Conservation (phyloP, 1,284 basidiomycete genomes). For the Irpex rosettiformis region DNA sequence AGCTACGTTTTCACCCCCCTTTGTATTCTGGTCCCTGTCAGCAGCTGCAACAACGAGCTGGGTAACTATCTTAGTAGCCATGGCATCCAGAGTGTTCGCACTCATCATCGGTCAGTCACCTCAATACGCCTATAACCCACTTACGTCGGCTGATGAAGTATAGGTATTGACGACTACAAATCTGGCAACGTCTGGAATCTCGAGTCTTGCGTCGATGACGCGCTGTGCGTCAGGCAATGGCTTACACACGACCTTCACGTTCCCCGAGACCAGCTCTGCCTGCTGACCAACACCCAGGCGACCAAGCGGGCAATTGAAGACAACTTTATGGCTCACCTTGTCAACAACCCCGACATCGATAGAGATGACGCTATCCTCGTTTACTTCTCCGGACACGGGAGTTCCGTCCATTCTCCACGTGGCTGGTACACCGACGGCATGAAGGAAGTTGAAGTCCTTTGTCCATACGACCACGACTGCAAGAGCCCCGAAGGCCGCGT, state of each 20-base stretch:
- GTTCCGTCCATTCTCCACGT: conserved; percentile 46
- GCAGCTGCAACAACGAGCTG: background rate
- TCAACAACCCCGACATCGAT: conserved; percentile 55
- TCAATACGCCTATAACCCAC: background rate
- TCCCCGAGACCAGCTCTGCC: conserved; percentile 52
- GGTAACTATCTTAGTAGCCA: conserved; percentile 17
- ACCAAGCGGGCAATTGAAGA: conserved; percentile 58
- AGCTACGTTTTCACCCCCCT: background rate
- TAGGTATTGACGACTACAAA: conserved; percentile 54
- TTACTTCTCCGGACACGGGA: conserved; percentile 70
- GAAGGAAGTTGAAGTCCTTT: conserved; percentile 52
- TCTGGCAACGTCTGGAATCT: conserved; percentile 62
- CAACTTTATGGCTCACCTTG: conserved; percentile 52
- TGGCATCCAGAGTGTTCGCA: conserved; percentile 52
- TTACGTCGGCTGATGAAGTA: background rate
- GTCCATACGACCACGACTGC: conserved; percentile 60
- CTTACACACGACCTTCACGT: conserved; percentile 51
- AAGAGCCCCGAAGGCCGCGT: conserved; percentile 42
- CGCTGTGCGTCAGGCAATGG: conserved; percentile 51
- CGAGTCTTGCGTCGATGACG: conserved; percentile 58
- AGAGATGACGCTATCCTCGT: conserved; percentile 59
- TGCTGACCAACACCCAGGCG: conserved; percentile 53
- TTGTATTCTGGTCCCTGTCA: background rate
- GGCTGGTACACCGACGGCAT: conserved; percentile 48
- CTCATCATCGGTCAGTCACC: conserved; percentile 47